Base-by-base conservation (phyloP, 2,329 filamentous ascomycete genomes). In the Claviceps sp. region DNA sequence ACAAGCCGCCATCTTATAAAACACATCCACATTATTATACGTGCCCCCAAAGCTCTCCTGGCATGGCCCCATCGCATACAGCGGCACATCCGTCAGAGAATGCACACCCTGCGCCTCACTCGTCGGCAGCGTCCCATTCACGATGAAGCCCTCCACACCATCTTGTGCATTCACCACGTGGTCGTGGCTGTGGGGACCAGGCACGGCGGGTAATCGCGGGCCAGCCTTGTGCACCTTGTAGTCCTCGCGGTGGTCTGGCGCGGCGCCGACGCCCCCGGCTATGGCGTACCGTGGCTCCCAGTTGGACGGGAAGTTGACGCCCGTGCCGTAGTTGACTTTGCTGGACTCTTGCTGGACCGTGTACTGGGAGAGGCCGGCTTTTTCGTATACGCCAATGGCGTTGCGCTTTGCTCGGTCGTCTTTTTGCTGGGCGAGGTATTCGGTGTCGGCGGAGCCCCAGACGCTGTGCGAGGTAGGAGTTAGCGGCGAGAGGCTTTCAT, bases 281-380 rank as follows among this genome's bases (percentile, higher is more conserved):
- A 94, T 79, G 53, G 85, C 85, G 69, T 91, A 93, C 36, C 88
- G 79, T 14, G 88, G 88, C 64, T 88, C 84, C 87, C 88, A 93
- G 72, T 88, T 88, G 55, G 78, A 74, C 20, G 88, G 88, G 74
- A 93, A 94, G 70, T 86, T 79, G 58, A 79, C 74, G 49, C 84
- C 83, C 22, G 86, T 85, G 59, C 76, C 77, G 72, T 91, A 91
- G 52, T 78, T 78, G 57, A 85, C 75, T 54, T 77, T 76, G 39
- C 71, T 68, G 56, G 70, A 68, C 51, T 39, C n/a, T 34, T 74
- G 70, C 43, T 78, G 43, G 9, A 2, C 70, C 4, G 78, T 80
- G 75, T 94, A 94, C 66, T 89, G 83, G 0, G 82, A 86, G 11
- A 84, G 71, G 20, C 88, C 88, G 0, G 86, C 86, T 60, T 82